phyloP scores from a whole-genome alignment of 2,329 filamentous ascomycete species.

The Anisogramma anomala region DNA sequence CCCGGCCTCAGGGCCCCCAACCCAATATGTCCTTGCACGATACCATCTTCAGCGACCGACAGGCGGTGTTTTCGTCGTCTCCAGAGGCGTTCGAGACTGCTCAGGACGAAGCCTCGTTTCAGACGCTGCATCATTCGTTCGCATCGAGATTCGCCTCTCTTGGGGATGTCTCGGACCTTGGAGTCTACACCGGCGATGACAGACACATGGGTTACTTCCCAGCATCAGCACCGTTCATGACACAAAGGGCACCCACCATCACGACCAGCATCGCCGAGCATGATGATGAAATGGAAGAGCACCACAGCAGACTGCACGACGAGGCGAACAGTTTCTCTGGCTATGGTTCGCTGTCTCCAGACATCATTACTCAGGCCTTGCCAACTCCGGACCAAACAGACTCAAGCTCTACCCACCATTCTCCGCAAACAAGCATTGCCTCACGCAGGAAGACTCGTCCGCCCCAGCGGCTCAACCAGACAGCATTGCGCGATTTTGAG shows the following conservation, averaged over 20 bases:
- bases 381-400: conserved; percentile 20
- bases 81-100: conserved; percentile 4
- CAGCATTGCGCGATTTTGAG: conserved; percentile 33
- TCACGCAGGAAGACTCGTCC: conserved; percentile 39
- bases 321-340: conserved; percentile 11
- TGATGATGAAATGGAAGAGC: conserved; percentile 14
- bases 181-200: background rate
- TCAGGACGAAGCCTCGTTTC: conserved; percentile 5
- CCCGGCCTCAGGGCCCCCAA: conserved; percentile 1
- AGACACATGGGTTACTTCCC: conserved; percentile 9
- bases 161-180: conserved; percentile 4
- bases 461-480: conserved; percentile 36
- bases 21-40: conserved; percentile 2
- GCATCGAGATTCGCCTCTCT: conserved; percentile 1
- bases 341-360: conserved; percentile 22
- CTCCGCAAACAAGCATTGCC: conserved; percentile 41
- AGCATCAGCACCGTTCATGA: conserved; percentile 9
- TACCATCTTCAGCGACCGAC: conserved; percentile 1
- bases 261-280: conserved; percentile 7
- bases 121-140: conserved; percentile 6
- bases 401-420: conserved; percentile 35
- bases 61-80: conserved; percentile 6
- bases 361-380: conserved; percentile 21
- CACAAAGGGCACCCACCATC: conserved; percentile 7
- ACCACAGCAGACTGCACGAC: conserved; percentile 8